Percentiles rank a stretch among this genome's conserved stretches.
These are phyloP conservation scores for Kickxella alabastrina DNA, from an alignment of 192 early-diverging fungal genomes.

Conservation along the genomic window DNA sequence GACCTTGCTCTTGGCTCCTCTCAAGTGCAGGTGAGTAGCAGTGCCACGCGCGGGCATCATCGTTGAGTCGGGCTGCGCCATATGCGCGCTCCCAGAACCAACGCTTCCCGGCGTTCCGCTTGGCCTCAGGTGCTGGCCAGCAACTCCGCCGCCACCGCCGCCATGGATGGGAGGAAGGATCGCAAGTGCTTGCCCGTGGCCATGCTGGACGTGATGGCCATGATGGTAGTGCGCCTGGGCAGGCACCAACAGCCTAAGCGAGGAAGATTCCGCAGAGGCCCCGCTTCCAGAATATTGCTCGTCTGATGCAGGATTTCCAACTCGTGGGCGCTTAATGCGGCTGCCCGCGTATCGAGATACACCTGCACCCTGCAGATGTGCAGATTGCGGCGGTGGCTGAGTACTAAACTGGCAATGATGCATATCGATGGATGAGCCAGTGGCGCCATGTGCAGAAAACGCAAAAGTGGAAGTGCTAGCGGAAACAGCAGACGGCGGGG, in stretches of 20 bases:
- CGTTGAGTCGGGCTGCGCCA: not conserved
- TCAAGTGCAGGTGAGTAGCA: no score
- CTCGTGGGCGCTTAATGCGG: conserved; percentile 25
- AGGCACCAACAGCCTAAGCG: conserved; percentile 5
- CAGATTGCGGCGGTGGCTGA: conserved; percentile 5
- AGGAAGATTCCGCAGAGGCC: not conserved
- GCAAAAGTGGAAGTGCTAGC: conserved; percentile 1
- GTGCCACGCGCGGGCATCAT: not conserved
- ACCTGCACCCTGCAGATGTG: conserved; percentile 2
- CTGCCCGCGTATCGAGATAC: conserved; percentile 7
- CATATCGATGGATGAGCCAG: conserved; percentile 10
- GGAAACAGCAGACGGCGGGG: no score
- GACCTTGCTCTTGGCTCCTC: no score
- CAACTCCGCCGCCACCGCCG: not conserved
- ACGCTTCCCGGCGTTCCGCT: no score
- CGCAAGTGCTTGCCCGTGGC: conserved; percentile 3
- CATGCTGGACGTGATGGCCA: conserved; percentile 14
- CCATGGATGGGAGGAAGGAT: conserved; percentile 29
- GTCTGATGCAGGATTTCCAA: conserved; percentile 8
- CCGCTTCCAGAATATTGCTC: conserved; percentile 4
- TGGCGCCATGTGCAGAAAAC: conserved; percentile 21
- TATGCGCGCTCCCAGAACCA: not conserved
- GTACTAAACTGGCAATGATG: conserved; percentile 13
- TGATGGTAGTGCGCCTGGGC: conserved; percentile 7
- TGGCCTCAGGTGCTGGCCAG: no score